Percentiles rank a stretch among this genome's conserved stretches.
phyloP scores from a whole-genome alignment of 2,329 filamentous ascomycete species.

The Monosporascus sp. region DNA sequence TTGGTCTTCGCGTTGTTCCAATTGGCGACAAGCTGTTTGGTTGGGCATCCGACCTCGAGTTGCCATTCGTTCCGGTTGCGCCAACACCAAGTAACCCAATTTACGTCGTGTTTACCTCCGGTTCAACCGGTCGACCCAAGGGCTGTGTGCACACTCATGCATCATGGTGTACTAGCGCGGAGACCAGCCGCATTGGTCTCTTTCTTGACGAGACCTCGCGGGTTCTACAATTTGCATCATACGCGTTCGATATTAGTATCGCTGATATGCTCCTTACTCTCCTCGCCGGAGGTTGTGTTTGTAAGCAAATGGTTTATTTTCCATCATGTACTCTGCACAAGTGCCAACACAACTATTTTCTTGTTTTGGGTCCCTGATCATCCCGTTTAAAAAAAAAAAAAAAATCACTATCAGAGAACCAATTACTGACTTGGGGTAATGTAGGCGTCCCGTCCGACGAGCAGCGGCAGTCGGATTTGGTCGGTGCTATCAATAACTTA shows the following conservation, averaged over 20 bases:
- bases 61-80: too few species aligned
- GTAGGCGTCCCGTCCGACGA: slow-evolving; percentile 30
- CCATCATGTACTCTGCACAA: too few species aligned
- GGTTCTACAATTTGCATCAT: slow-evolving; percentile 17
- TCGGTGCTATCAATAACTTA: slow-evolving; percentile 7
- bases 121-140: slow-evolving; percentile 44
- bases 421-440: too few species aligned
- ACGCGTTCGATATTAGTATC: slow-evolving; percentile 33
- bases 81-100: not conserved
- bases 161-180: slow-evolving; percentile 10
- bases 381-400: too few species aligned
- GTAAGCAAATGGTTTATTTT: too few species aligned
- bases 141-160: slow-evolving; percentile 31
- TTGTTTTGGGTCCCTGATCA: too few species aligned
- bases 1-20: too few species aligned
- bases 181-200: slow-evolving; percentile 5
- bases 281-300: slow-evolving; percentile 28
- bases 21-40: too few species aligned
- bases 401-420: too few species aligned
- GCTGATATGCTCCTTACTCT: slow-evolving; percentile 32
- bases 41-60: too few species aligned
- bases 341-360: too few species aligned
- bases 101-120: slow-evolving; percentile 39
- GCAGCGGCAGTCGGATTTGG: slow-evolving; percentile 14
- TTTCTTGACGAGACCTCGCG: slow-evolving; percentile 4